Conservation (phyloP, 148 eudicot genomes). For the Persicaria maculosa region DNA sequence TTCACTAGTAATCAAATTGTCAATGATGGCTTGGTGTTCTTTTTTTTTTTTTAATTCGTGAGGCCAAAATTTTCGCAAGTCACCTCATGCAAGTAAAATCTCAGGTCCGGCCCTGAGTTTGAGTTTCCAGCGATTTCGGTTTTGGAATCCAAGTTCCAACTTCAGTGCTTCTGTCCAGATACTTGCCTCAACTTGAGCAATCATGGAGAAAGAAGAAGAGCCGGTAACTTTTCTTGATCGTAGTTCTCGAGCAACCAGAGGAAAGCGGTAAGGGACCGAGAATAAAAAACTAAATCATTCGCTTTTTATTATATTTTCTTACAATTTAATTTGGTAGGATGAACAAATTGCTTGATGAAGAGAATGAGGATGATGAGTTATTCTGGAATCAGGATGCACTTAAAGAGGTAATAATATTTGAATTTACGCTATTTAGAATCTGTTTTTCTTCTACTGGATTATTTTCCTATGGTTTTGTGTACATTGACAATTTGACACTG, state of each 20-base stretch:
- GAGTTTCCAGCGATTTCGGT: too few species aligned
- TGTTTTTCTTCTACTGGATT: not conserved
- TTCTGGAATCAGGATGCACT: conserved; percentile 99
- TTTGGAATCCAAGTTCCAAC: too few species aligned
- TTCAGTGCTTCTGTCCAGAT: not conserved
- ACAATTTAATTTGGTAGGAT: conserved; percentile 35
- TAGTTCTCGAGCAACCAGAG: conserved; percentile 69
- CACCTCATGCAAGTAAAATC: too few species aligned
- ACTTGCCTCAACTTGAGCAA: not conserved
- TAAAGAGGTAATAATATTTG: conserved; percentile 45
- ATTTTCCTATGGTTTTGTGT: not conserved
- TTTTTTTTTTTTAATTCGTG: too few species aligned
- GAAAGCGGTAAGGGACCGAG: conserved; percentile 50
- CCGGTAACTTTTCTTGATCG: conserved; percentile 53
- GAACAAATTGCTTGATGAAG: conserved; percentile 86
- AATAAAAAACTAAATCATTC: not conserved
- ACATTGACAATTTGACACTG: not conserved
- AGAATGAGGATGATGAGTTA: conserved; percentile 78
- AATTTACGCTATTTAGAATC: not conserved
- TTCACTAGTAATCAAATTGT: too few species aligned
- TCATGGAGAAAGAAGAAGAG: conserved; percentile 59
- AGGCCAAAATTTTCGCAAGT: too few species aligned
- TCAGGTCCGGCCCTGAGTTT: too few species aligned
- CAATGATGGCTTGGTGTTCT: too few species aligned
- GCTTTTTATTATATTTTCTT: conserved; percentile 5